Percentiles rank a stretch among this genome's conserved stretches.
These are phyloP conservation scores for Corymbia citriodora DNA, from an alignment of 441 rosid genomes.

Conservation along the genomic window DNA sequence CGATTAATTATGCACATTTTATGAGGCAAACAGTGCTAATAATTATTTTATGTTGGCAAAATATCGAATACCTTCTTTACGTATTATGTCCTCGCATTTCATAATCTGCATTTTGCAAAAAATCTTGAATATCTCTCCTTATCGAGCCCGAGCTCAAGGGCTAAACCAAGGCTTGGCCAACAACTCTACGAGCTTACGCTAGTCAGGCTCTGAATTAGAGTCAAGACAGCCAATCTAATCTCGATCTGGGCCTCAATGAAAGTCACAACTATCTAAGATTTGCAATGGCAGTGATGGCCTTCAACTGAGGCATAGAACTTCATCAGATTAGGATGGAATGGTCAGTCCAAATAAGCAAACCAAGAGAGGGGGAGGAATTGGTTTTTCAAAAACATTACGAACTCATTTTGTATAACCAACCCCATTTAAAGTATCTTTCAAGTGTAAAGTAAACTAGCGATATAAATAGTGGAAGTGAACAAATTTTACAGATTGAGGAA, in stretches of 20 bases:
- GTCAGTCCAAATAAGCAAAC: neutral
- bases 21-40: too few relatives aligned
- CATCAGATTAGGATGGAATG: neutral
- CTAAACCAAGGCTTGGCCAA: neutral
- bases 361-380: neutral
- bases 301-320: neutral
- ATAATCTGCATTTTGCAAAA: neutral
- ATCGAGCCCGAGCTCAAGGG: neutral
- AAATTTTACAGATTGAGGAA: neutral
- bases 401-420: neutral
- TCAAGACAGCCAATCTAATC: neutral
- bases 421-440: neutral
- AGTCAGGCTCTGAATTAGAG: neutral
- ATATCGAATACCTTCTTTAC: neutral
- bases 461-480: neutral
- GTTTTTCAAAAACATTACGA: neutral
- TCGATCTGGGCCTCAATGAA: neutral
- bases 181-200: neutral
- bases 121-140: neutral
- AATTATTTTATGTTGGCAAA: neutral
- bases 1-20: too few relatives aligned
- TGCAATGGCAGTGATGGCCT: neutral
- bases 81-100: fast-evolving
- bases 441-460: neutral
- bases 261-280: neutral